Base-by-base conservation (phyloP, 306 rosid genomes). In the Elaeagnus macrophylla region DNA sequence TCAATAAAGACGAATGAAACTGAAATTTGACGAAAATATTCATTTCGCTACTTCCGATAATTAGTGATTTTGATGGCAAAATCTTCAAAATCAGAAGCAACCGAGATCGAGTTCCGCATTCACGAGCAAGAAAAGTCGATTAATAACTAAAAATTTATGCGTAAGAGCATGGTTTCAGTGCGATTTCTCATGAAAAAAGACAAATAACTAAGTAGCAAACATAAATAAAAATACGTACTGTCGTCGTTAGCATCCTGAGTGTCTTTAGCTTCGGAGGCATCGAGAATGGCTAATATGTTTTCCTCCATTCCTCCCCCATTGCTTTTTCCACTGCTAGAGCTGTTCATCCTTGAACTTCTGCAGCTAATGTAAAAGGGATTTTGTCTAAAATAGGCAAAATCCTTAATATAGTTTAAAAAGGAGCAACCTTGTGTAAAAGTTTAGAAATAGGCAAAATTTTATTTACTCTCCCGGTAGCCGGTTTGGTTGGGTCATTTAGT, bases 171-270 rank as follows among this genome's bases (percentile, higher is more conserved):
- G n/a, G 5, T 13, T 41, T 13, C 13, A 1, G 5, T 41, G 5
- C 46, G 46, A 41, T 41, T 41, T 41, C 13, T 10, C 46, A 5
- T 5, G 6, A 9, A 41, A 41, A 7, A 7, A 41, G 46, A 41
- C 46, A 41, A 8, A 41, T 41, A 9, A 39, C 12, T 11, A 25
- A 9, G 15, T 39, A 12, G 25, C 1, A 5, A 14, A 25, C 6
- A 1, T 39, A 18, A 19, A 7, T 12, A 62, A 49, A 6, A 20
- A 41, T 18, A 40, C 61, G 19, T 72, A 86, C 95, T 41, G 39
- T 86, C 94, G 47, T 90, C 90, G 57, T 78, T 55, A n/a, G 95
- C 72, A 51, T 86, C 87, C 56, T 63, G 85, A 51, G 69, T 68
- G 67, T 86, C 83, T 45, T 78, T 79, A 20, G 82, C 61, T 38